Evolutionary conservation across 208 protist species (phyloP), one percentile per base, ranked within the genome.

Genomic region (Acanthamoeba divionensis): DNA sequence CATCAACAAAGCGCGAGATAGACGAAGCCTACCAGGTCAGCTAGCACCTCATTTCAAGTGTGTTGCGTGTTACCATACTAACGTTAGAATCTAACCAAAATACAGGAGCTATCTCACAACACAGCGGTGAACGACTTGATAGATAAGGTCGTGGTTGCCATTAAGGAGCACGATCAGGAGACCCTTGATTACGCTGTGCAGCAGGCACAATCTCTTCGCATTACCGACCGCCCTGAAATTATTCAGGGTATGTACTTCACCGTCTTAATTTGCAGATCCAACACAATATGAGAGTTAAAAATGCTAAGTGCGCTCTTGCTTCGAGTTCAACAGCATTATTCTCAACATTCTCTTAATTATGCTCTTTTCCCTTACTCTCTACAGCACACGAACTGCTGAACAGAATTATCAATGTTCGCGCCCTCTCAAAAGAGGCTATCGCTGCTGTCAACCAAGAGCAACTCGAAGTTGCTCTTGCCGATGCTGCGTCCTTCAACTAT

Each of bases 71-170:
- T n/a, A n/a, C n/a, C n/a, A n/a, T n/a, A n/a, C n/a, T n/a, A n/a
- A n/a, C n/a, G n/a, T n/a, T n/a, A n/a, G n/a, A n/a, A n/a, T n/a
- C n/a, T n/a, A n/a, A n/a, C n/a, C n/a, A n/a, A n/a, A n/a, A n/a
- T n/a, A n/a, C n/a, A n/a, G 45, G 71, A 82, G 71, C 45, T 82
- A 31, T 82, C 71, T 24, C 71, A 82, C 44, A 82, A 82, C 71
- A 82, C 71, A 26, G 71, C 71, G 47, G 71, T 57, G 12, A 60
- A 48, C 21, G 71, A 82, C 21, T 18, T 82, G 41, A n/a, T 82
- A 29, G 71, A 48, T 3, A 82, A 82, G 45, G 47, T 82, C 15
- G n/a, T 82, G 69, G 29, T 36, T 9, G 69, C 69, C 69, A 55
- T 80, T 31, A 26, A 80, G 69, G 69, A 48, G 0, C 69, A 80